These are phyloP conservation scores for Lobosporangium transversale DNA, from an alignment of 192 early-diverging fungal genomes.

Conservation along the genomic window DNA sequence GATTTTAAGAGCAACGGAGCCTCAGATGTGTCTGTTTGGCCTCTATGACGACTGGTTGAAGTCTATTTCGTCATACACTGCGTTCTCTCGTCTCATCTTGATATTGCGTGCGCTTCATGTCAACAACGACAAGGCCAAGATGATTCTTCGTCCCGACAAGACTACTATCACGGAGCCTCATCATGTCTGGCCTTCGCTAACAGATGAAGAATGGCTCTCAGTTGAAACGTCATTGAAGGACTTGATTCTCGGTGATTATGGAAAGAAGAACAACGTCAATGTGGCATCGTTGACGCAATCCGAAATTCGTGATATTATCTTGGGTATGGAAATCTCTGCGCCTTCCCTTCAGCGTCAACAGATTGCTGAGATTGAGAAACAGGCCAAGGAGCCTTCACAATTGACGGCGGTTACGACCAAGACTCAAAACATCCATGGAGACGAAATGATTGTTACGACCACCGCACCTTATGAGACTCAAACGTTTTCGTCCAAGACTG, in stretches of 20 bases:
- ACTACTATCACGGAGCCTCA: conserved; percentile 92
- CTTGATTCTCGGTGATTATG: conserved; percentile 97
- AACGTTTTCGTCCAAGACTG: conserved; percentile 98
- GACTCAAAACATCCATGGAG: conserved; percentile 96
- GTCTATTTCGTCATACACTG: conserved; percentile 95
- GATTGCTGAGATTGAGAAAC: conserved; percentile 98
- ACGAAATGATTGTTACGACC: conserved; percentile 98
- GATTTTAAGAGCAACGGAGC: conserved; percentile 98
- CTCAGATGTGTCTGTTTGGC: conserved; percentile 92
- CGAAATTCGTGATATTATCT: conserved; percentile 98
- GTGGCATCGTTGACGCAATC: conserved; percentile 95
- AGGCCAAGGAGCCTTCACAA: conserved; percentile 91
- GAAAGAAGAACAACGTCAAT: conserved; percentile 99
- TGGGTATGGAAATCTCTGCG: conserved; percentile 99
- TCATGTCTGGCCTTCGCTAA: conserved; percentile 97
- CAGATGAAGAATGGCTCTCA: conserved; percentile 97
- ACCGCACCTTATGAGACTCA: conserved; percentile 97
- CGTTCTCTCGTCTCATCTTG: conserved; percentile 96
- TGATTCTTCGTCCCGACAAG: conserved; percentile 95
- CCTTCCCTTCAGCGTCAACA: conserved; percentile 96
- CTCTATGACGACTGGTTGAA: conserved; percentile 98
- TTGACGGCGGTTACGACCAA: conserved; percentile 95
- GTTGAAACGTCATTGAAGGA: conserved; percentile 96
- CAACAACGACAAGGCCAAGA: conserved; percentile 98
- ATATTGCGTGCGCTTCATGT: conserved; percentile 97